A percentile compares a stretch with the other conserved stretches of the same genome.
These are phyloP conservation scores for Pisolithus sp. DNA, from an alignment of 768 basidiomycete species.

Conservation along the genomic window DNA sequence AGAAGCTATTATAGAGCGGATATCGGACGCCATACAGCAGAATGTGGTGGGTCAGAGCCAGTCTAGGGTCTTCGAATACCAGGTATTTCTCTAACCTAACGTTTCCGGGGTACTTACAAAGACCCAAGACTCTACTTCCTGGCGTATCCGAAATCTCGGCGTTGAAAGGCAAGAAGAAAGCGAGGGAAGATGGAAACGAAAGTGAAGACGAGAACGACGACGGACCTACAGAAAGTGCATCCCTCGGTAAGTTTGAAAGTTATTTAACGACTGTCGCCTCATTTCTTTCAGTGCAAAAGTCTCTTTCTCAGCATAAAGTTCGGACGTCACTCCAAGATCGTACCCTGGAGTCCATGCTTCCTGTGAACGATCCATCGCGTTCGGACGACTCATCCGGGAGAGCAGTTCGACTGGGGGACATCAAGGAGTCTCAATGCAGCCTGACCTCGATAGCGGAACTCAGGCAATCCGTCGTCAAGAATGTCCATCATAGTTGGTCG, in stretches of 20 bases:
- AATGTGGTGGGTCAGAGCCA: constrained; percentile 56
- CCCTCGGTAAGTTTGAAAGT: constrained; percentile 19
- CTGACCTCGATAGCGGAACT: constrained; percentile 70
- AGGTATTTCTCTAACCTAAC: constrained; percentile 34
- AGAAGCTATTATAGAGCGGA: constrained; percentile 71
- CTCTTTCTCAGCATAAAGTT: constrained; percentile 82
- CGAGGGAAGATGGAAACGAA: constrained; percentile 34
- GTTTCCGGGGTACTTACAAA: constrained; percentile 1
- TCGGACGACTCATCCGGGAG: constrained; percentile 20
- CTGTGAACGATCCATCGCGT: constrained; percentile 51
- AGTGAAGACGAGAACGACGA: constrained; percentile 27
- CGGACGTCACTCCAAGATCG: constrained; percentile 82
- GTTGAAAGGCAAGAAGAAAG: constrained; percentile 21
- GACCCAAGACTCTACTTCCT: constrained; percentile 51
- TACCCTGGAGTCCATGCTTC: constrained; percentile 94
- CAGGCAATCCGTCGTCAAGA: constrained; percentile 50
- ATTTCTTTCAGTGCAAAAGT: constrained; percentile 35
- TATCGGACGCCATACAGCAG: constrained; percentile 68
- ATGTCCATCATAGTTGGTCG: constrained; percentile 62
- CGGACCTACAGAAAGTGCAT: constrained; percentile 18
- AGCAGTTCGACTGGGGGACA: constrained; percentile 37
- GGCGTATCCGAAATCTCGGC: constrained; percentile 37
- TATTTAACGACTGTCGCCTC: neutral
- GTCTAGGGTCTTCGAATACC: constrained; percentile 68
- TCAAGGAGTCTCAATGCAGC: constrained; percentile 71